phyloP scores from a whole-genome alignment of 2,329 filamentous ascomycete genomes.

The Aureobasidium sp. region DNA sequence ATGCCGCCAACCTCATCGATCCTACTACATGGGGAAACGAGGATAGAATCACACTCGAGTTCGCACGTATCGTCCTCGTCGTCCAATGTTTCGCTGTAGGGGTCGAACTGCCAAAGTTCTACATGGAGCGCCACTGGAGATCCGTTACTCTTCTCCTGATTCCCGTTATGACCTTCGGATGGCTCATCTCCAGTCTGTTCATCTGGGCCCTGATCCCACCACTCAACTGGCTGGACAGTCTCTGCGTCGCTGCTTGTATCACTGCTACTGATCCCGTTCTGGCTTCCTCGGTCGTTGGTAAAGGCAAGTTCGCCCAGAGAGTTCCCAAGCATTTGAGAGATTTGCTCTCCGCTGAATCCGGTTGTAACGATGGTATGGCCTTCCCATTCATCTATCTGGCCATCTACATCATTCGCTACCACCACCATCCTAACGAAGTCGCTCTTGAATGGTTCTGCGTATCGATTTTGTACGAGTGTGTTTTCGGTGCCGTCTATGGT shows the following conservation, averaged over 20 bases:
- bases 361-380: conserved; percentile 99
- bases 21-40: conserved; percentile 69
- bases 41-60: conserved; percentile 81
- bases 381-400: conserved; percentile 96
- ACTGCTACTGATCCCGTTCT: conserved; percentile 96
- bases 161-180: conserved; percentile 96
- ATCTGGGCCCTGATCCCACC: conserved; percentile 79
- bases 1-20: conserved; percentile 73
- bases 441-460: conserved; percentile 81
- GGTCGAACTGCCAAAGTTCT: conserved; percentile 82
- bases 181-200: conserved; percentile 85
- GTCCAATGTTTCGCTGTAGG: conserved; percentile 90
- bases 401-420: conserved; percentile 79
- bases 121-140: conserved; percentile 97
- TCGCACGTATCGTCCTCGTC: conserved; percentile 80
- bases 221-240: conserved; percentile 80
- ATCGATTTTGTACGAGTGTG: conserved; percentile 88
- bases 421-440: conserved; percentile 58
- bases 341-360: conserved; percentile 88
- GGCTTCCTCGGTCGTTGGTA: conserved; percentile 95
- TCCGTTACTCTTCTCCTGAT: conserved; percentile 82
- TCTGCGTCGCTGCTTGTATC: conserved; percentile 83
- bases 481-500: conserved; percentile 85
- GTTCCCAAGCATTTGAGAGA: conserved; percentile 97
- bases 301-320: conserved; percentile 96